Percentiles rank a stretch among this genome's conserved stretches.
Evolutionary conservation across 1,284 basidiomycete species (phyloP).

Genomic region (Vanrija sp.): DNA sequence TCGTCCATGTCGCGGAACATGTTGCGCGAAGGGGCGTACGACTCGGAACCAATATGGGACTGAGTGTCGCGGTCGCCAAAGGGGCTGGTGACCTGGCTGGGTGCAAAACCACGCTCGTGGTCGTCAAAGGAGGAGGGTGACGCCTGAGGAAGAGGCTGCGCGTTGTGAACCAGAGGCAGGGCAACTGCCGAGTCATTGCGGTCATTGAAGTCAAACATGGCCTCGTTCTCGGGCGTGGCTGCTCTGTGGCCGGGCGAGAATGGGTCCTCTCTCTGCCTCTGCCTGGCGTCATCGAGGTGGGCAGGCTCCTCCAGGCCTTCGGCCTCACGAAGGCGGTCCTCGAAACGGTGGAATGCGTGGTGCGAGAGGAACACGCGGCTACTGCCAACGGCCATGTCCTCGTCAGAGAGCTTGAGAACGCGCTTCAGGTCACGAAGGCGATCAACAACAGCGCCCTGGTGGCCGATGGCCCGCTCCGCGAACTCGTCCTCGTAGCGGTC

Average conservation of each 20-base stretch:
- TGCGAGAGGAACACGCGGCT: conserved; percentile 90
- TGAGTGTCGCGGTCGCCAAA: conserved; percentile 61
- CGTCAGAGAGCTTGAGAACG: conserved; percentile 63
- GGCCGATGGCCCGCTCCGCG: conserved; percentile 41
- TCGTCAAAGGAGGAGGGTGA: conserved; percentile 62
- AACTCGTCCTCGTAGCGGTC: conserved; percentile 68
- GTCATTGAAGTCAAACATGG: conserved; percentile 22
- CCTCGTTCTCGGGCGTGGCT: conserved; percentile 35
- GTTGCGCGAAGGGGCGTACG: conserved; percentile 87
- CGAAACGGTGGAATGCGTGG: conserved; percentile 78
- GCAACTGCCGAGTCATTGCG: conserved; percentile 50
- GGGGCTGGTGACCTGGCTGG: conserved; percentile 62
- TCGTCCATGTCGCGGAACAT: conserved; percentile 84
- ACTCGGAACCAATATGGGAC: conserved; percentile 79
- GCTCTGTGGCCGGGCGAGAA: conserved; percentile 54
- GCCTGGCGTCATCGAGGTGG: conserved; percentile 55
- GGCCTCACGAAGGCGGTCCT: conserved; percentile 74
- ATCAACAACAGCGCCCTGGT: conserved; percentile 46
- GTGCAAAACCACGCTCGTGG: conserved; percentile 56
- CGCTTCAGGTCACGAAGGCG: conserved; percentile 53
- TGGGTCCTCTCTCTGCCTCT: conserved; percentile 65
- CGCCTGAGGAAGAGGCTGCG: conserved; percentile 63
- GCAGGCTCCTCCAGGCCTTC: conserved; percentile 71
- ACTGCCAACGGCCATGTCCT: conserved; percentile 73
- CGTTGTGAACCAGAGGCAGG: conserved; percentile 66